Conservation (phyloP, 1,284 basidiomycete genomes). For the Microbotryum lychnidis-dioicae region DNA sequence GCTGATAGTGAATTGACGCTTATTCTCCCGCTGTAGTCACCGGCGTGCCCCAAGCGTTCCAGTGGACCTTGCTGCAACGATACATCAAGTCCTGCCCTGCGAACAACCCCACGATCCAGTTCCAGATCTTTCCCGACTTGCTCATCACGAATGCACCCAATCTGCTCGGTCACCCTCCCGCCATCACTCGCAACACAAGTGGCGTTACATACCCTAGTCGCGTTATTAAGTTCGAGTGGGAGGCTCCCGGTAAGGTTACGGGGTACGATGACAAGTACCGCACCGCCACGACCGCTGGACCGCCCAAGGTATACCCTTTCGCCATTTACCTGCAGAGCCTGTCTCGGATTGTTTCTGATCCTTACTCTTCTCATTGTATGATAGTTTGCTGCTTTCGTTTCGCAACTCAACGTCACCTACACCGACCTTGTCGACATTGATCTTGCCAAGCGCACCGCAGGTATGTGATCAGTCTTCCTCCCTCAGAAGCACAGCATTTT, state of each 20-base stretch:
- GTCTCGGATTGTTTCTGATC: neutral
- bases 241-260: slow-evolving; percentile 49
- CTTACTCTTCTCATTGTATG: neutral
- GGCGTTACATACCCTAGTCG: slow-evolving; percentile 43
- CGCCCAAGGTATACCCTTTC: slow-evolving; percentile 41
- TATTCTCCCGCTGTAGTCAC: slow-evolving; percentile 45
- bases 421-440: slow-evolving; percentile 11
- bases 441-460: slow-evolving; percentile 5
- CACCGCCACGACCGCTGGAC: slow-evolving; percentile 48
- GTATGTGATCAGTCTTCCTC: slow-evolving; percentile 35
- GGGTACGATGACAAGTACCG: slow-evolving; percentile 50
- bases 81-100: slow-evolving; percentile 53
- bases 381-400: slow-evolving; percentile 49
- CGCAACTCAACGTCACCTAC: slow-evolving; percentile 58
- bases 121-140: slow-evolving; percentile 51
- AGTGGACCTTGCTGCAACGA: slow-evolving; percentile 55
- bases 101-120: slow-evolving; percentile 51
- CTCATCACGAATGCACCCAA: slow-evolving; percentile 43
- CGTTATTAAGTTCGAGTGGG: slow-evolving; percentile 51
- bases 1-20: slow-evolving; percentile 26
- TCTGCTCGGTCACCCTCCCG: slow-evolving; percentile 40
- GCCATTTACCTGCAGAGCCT: slow-evolving; percentile 21
- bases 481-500: slow-evolving; percentile 39
- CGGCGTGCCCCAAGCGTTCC: slow-evolving; percentile 53
- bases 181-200: slow-evolving; percentile 51